Conservation (phyloP, 345 rosid genomes). For the Lepidium aucheri region DNA sequence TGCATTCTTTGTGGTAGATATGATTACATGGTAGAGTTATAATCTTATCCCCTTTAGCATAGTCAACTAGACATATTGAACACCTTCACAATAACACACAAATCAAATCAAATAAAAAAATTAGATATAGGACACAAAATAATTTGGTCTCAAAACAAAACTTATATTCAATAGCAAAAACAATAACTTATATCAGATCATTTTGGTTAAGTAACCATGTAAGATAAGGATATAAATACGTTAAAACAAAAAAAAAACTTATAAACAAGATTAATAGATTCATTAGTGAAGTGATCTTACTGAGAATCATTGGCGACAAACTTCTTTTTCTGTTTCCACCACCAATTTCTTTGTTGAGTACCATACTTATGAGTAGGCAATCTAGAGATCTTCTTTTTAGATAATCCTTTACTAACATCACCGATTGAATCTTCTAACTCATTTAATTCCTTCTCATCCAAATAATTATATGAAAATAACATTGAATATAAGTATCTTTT, state of each 20-base stretch:
- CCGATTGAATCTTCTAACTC: slow-evolving; percentile 15
- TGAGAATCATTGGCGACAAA: slow-evolving; percentile 1
- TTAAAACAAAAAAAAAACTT: too few relatives aligned
- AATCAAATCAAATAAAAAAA: neutral
- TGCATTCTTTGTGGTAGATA: slow-evolving; percentile 23
- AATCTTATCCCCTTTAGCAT: neutral
- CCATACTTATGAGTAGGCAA: slow-evolving; percentile 5
- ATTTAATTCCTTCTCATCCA: slow-evolving; percentile 14
- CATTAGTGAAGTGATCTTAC: slow-evolving; percentile 1
- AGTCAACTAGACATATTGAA: slow-evolving; percentile 16
- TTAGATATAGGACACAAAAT: neutral
- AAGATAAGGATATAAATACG: too few relatives aligned
- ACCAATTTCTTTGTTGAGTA: neutral
- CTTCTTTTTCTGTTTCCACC: neutral
- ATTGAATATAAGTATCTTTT: neutral
- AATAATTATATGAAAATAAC: neutral
- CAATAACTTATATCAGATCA: too few relatives aligned
- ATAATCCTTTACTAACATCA: neutral
- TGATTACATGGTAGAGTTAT: slow-evolving; percentile 12
- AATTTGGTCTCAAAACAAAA: too few relatives aligned
- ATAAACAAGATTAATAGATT: neutral
- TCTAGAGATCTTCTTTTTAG: neutral
- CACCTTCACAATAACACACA: slow-evolving; percentile 1
- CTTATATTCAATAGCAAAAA: too few relatives aligned
- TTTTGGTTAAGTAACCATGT: too few relatives aligned